A percentile compares a stretch with the other conserved stretches of the same genome.
Evolutionary conservation across 2,329 filamentous ascomycete species (phyloP).

Genomic region (Fusarium sambucinum): DNA sequence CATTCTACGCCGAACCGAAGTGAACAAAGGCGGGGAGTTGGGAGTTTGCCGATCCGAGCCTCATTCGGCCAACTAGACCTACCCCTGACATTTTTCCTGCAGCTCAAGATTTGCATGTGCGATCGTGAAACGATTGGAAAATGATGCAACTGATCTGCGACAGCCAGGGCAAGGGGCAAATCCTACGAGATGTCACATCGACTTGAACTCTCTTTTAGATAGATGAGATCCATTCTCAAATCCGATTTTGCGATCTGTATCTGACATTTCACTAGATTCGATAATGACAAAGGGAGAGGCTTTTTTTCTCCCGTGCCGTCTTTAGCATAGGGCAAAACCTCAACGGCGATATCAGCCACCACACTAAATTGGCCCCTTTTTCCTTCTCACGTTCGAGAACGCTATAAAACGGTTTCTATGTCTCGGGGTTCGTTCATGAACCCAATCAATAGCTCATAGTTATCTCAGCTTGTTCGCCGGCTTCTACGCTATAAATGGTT

Average conservation of each 20-base stretch:
- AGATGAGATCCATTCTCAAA: background rate
- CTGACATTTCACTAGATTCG: background rate
- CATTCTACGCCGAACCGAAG: background rate
- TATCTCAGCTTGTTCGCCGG: background rate
- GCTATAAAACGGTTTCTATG: background rate
- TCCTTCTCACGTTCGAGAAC: background rate
- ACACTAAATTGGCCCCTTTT: background rate
- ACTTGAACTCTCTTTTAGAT: background rate
- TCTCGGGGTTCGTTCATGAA: constrained; percentile 3
- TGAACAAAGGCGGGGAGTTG: background rate
- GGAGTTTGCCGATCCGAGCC: background rate
- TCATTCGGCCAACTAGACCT: background rate
- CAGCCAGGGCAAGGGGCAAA: background rate
- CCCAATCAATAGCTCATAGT: background rate
- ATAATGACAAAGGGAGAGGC: background rate
- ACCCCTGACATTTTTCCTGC: background rate
- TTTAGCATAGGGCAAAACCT: background rate
- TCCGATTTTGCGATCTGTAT: too few species aligned
- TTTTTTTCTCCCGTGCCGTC: background rate
- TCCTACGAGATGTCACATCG: background rate
- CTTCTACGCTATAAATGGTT: background rate
- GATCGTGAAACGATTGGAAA: background rate
- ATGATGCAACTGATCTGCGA: constrained; percentile 9
- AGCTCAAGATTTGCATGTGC: background rate
- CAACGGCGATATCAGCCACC: background rate